phyloP scores from a whole-genome alignment of 257 asterid species.

The Nemophila menziesii region DNA sequence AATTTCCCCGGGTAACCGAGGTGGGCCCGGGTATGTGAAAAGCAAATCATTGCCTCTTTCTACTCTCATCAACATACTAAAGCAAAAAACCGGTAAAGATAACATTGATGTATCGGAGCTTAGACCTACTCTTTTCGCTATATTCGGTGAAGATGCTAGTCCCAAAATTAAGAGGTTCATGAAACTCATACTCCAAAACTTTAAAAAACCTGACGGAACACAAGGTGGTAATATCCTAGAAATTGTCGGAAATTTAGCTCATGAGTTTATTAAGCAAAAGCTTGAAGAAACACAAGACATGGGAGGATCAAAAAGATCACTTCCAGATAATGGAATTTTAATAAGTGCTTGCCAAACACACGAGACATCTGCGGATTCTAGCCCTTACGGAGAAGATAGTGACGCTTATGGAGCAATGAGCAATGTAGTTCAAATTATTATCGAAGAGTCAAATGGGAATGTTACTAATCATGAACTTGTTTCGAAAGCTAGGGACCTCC shows the following conservation, averaged over 20 bases:
- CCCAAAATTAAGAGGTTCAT: slow-evolving; percentile 96
- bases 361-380: slow-evolving; percentile 82
- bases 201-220: slow-evolving; percentile 27
- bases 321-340: slow-evolving; percentile 63
- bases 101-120: slow-evolving; percentile 83
- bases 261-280: slow-evolving; percentile 68
- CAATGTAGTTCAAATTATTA: slow-evolving; percentile 70
- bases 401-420: slow-evolving; percentile 84
- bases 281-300: slow-evolving; percentile 71
- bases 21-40: slow-evolving; percentile 19
- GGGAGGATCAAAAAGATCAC: slow-evolving; percentile 37
- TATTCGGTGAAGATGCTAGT: slow-evolving; percentile 83
- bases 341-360: slow-evolving; percentile 87
- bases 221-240: slow-evolving; percentile 48
- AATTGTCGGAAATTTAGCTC: slow-evolving; percentile 77
- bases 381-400: slow-evolving; percentile 49
- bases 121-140: slow-evolving; percentile 75
- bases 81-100: slow-evolving; percentile 87
- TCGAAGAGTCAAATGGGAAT: slow-evolving; percentile 52
- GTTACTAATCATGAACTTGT: slow-evolving; percentile 66
- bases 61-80: slow-evolving; percentile 65
- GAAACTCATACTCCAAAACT: slow-evolving; percentile 64
- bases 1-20: slow-evolving; percentile 22
- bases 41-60: slow-evolving; percentile 76
- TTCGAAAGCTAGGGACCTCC: slow-evolving; percentile 44